Evolutionary conservation across 352 stramenopile species (phyloP).

Genomic region (Achlya hypogyna): DNA sequence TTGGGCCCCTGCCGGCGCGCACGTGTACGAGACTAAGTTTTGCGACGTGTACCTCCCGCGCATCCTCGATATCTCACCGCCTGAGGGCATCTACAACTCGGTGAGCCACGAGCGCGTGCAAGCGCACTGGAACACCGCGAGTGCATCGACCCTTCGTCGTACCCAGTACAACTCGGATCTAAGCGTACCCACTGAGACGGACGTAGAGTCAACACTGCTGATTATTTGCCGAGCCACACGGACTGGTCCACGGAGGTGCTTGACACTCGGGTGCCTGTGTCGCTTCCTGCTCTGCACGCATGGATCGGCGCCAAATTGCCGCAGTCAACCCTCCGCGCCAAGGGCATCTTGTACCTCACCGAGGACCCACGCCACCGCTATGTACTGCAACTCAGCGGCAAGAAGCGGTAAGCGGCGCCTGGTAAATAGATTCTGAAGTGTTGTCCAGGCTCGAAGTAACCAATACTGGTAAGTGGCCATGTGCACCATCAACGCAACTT

Average conservation of each 20-base stretch:
- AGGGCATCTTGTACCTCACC: slow-evolving; percentile 54
- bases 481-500: slow-evolving; percentile 57
- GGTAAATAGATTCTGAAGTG: neutral
- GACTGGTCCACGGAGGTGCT: slow-evolving; percentile 14
- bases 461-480: slow-evolving; percentile 44
- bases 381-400: slow-evolving; percentile 61
- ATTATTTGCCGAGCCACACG: neutral
- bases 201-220: neutral
- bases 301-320: slow-evolving; percentile 37
- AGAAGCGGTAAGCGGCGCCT: slow-evolving; percentile 29
- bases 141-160: neutral
- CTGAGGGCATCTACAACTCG: slow-evolving; percentile 37
- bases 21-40: slow-evolving; percentile 63
- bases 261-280: slow-evolving; percentile 23
- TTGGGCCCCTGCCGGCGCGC: slow-evolving; percentile 36
- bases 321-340: slow-evolving; percentile 35
- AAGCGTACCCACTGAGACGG: neutral
- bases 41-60: slow-evolving; percentile 53
- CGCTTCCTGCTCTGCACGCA: slow-evolving; percentile 39
- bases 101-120: slow-evolving; percentile 59
- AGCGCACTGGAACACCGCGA: slow-evolving; percentile 39
- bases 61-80: slow-evolving; percentile 58
- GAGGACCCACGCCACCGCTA: slow-evolving; percentile 51
- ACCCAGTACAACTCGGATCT: slow-evolving; percentile 10
- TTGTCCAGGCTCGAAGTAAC: slow-evolving; percentile 45